Base-by-base conservation (phyloP, 139 green algal genomes). In the Pseudopediastrum boryanum region DNA sequence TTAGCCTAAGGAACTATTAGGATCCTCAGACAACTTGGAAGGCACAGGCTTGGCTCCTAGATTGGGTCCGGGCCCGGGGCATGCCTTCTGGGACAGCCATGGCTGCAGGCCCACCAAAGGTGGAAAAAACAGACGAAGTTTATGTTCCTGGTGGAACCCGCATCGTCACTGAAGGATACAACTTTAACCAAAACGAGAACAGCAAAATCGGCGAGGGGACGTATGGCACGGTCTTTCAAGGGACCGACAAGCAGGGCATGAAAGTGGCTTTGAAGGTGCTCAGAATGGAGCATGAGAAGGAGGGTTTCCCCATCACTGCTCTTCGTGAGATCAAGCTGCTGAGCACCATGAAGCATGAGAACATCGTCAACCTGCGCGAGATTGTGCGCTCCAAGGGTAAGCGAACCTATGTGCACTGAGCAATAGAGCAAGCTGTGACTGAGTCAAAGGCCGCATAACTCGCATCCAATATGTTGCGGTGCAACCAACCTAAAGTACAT, bases 281-380 rank as follows among this genome's bases (percentile, higher is more conserved):
- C 31, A 91, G 95, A 29, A 98, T 99, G 94, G 97, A 99, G 84
- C 98, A 94, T 66, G 95, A 99, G 83, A 98, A 98, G 81, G 97
- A 99, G 85, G 96, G 96, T 50, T 98, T 99, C 71, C 97, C 96
- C 10, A 98, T 99, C 85, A 99, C 97, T 6, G 97, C 97, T 2
- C 97, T 99, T 31, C 90, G 97, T 0, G 96, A 99, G 83, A 99
- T 99, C 77, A 98, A 98, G 73, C 96, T 99, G 46, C 86, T 99
- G 51, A 97, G 93, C 43, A 87, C 81, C 21, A 78, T 97, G 21
- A 84, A 94, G 48, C 87, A 98, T 61, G 88, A 94, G 12, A 98
- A 99, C 80, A 87, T 99, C n/a, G 93, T 99, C 36, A 92, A 92
- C 52, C 86, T 99, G 68, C 91, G 94, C 35, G 97, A 99, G 76